A percentile compares a stretch with the other conserved stretches of the same genome.
Conservation (phyloP, 1,284 basidiomycete species). For the Prillingera fragicola region DNA sequence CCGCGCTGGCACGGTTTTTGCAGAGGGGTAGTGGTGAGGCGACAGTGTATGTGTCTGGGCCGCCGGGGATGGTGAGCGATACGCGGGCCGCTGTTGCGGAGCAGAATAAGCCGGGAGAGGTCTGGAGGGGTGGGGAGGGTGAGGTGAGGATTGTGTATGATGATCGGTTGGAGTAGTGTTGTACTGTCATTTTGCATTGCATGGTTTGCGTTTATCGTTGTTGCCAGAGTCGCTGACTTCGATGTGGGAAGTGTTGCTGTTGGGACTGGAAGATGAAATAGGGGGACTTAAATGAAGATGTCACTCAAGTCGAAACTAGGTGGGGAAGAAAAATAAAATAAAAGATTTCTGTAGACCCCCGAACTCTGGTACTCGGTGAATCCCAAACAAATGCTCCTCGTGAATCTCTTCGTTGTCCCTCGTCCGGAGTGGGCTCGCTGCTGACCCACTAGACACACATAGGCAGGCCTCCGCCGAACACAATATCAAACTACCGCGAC, state of each 20-base stretch:
- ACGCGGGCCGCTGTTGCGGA: constrained; percentile 23
- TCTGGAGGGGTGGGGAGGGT: constrained; percentile 21
- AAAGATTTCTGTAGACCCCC: neutral
- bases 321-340: neutral
- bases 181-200: no score
- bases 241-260: neutral
- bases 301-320: neutral
- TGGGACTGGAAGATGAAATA: neutral
- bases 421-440: no score
- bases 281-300: neutral
- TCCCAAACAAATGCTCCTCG: no score
- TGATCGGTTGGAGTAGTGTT: constrained; percentile 20
- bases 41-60: constrained; percentile 27
- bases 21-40: constrained; percentile 1
- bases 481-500: no score
- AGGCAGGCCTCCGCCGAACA: no score
- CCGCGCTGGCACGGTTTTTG: no score
- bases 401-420: no score
- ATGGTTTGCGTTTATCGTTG: neutral
- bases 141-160: constrained; percentile 28
- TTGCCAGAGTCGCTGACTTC: neutral
- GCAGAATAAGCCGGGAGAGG: constrained; percentile 14
- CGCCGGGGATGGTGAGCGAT: constrained; percentile 22
- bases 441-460: no score
- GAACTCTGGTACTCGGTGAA: no score